Conservation (phyloP, 257 asterid species). For the Eustoma russellianum region DNA sequence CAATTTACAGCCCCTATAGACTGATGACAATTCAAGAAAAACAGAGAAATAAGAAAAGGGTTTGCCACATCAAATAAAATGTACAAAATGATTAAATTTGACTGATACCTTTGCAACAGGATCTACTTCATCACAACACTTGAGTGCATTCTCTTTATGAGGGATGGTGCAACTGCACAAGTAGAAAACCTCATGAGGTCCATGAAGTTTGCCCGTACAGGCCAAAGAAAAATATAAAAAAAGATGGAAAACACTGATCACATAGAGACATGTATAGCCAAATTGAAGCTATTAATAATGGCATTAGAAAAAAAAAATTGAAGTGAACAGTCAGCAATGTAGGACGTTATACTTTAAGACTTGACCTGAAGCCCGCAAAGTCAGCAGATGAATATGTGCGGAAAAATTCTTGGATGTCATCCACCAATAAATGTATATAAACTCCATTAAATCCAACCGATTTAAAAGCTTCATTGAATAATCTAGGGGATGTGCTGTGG, state of each 20-base stretch:
- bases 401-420: slow-evolving; percentile 52
- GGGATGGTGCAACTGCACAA: slow-evolving; percentile 86
- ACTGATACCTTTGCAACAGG: slow-evolving; percentile 76
- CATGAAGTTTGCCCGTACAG: not conserved
- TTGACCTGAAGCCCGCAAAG: slow-evolving; percentile 90
- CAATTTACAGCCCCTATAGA: slow-evolving; percentile 92
- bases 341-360: slow-evolving; percentile 11
- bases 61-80: no score
- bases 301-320: not conserved
- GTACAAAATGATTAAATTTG: not conserved
- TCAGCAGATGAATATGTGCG: slow-evolving; percentile 69
- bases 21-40: slow-evolving; percentile 29
- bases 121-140: slow-evolving; percentile 74
- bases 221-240: not conserved
- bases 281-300: not conserved
- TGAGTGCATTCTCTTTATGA: slow-evolving; percentile 75
- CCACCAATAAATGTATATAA: slow-evolving; percentile 71
- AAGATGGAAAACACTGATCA: not conserved
- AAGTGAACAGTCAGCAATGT: not conserved
- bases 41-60: slow-evolving; percentile 1
- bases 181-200: slow-evolving; percentile 1
- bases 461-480: slow-evolving; percentile 75
- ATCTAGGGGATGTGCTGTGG: slow-evolving; percentile 92
- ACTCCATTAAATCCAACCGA: slow-evolving; percentile 68
- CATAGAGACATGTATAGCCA: not conserved